These are phyloP conservation scores for Sphaerulina musiva DNA, from an alignment of 2,329 filamentous ascomycete species.

Conservation along the genomic window DNA sequence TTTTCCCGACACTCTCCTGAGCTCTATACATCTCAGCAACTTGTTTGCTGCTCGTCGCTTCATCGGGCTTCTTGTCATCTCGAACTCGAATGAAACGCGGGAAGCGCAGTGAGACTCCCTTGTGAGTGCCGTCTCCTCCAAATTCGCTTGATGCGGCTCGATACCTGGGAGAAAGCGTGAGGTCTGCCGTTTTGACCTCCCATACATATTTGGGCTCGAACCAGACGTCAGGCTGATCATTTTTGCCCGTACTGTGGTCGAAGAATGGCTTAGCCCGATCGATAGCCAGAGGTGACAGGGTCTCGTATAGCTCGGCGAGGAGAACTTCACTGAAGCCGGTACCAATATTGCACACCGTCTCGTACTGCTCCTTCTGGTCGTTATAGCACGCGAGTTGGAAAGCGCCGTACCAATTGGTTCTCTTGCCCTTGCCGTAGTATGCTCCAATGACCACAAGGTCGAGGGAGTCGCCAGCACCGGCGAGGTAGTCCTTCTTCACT, in stretches of 20 bases:
- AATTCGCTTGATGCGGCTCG: constrained; percentile 82
- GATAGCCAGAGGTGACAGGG: constrained; percentile 71
- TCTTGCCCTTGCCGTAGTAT: constrained; percentile 90
- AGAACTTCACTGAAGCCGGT: constrained; percentile 94
- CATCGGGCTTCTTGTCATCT: constrained; percentile 92
- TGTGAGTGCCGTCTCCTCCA: constrained; percentile 52
- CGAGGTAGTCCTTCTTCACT: constrained; percentile 95
- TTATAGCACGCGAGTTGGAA: constrained; percentile 96
- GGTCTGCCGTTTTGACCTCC: constrained; percentile 95
- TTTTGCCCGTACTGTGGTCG: constrained; percentile 70
- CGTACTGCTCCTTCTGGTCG: constrained; percentile 68
- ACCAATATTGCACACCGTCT: constrained; percentile 96
- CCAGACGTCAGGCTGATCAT: constrained; percentile 97
- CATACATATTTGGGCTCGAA: constrained; percentile 91
- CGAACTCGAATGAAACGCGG: constrained; percentile 85
- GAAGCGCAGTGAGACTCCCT: constrained; percentile 83
- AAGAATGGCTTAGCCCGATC: constrained; percentile 93
- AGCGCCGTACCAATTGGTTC: constrained; percentile 89
- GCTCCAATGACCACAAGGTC: constrained; percentile 93
- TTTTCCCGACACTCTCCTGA: constrained; percentile 85
- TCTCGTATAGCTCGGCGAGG: constrained; percentile 75
- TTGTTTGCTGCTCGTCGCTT: constrained; percentile 75
- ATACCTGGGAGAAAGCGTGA: constrained; percentile 87
- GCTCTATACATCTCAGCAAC: constrained; percentile 96
- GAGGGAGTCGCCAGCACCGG: constrained; percentile 87